phyloP scores from a whole-genome alignment of 2,329 filamentous ascomycete genomes.

The Neodidymelliopsis sp. region DNA sequence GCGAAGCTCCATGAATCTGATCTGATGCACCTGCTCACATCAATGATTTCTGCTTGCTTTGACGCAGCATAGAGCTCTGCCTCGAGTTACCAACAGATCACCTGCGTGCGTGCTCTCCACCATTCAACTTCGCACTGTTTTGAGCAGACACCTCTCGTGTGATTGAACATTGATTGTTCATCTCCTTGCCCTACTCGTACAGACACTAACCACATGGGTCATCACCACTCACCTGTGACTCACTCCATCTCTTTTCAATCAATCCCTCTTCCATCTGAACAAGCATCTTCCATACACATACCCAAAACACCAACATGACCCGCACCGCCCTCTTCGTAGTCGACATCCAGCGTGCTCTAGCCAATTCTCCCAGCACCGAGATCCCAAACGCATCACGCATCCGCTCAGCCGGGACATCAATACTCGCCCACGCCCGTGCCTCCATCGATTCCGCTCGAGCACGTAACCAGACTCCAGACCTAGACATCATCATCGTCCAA shows the following conservation, averaged over 20 bases:
- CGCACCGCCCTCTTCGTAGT: constrained; percentile 19
- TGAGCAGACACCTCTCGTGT: no score
- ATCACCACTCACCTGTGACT: not conserved
- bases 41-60: no score
- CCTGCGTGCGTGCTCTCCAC: no score
- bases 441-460: constrained; percentile 1
- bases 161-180: no score
- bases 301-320: constrained; percentile 13
- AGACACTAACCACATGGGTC: no score
- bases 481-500: constrained; percentile 18
- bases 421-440: not conserved
- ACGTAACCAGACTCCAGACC: not conserved
- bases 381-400: constrained; percentile 14
- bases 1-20: no score
- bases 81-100: no score
- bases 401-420: not conserved
- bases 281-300: no score
- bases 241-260: not conserved
- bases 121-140: no score
- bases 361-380: not conserved
- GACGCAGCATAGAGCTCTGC: no score
- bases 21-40: no score
- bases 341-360: constrained; percentile 15
- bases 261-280: not conserved
- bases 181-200: no score